Percentiles rank a stretch among this genome's conserved stretches.
Conservation (phyloP, 1,139 yeast species). For the Blastobotrys raffinosifermentans region DNA sequence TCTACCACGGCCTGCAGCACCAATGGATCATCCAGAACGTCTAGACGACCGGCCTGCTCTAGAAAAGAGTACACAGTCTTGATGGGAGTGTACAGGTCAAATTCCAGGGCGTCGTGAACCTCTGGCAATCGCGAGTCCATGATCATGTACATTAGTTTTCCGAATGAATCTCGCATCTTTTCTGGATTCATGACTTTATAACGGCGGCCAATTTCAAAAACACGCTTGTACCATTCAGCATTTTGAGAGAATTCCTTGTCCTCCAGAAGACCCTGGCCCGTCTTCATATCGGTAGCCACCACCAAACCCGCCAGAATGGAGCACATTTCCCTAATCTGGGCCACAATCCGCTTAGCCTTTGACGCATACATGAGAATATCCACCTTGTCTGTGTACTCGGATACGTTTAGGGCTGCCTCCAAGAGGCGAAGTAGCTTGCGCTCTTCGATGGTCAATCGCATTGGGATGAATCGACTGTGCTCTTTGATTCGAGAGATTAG, state of each 20-base stretch:
- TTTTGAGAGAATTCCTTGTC: constrained; percentile 59
- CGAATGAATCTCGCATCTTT: constrained; percentile 66
- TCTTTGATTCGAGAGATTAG: constrained; percentile 37
- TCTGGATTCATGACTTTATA: constrained; percentile 78
- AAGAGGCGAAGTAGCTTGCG: constrained; percentile 55
- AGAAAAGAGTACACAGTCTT: constrained; percentile 51
- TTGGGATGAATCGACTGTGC: constrained; percentile 53
- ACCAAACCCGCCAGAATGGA: constrained; percentile 68
- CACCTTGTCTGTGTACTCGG: constrained; percentile 69
- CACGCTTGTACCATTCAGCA: constrained; percentile 59
- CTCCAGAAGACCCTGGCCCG: constrained; percentile 55
- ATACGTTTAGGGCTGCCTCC: constrained; percentile 67
- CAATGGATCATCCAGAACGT: constrained; percentile 49
- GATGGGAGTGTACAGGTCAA: constrained; percentile 64
- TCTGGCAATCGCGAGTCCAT: constrained; percentile 74
- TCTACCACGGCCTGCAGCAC: constrained; percentile 59
- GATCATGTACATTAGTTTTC: constrained; percentile 70
- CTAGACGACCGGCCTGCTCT: constrained; percentile 33
- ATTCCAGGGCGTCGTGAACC: constrained; percentile 59
- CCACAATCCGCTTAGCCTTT: constrained; percentile 59
- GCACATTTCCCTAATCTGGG: constrained; percentile 65
- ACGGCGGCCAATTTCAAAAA: constrained; percentile 70
- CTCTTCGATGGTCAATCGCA: constrained; percentile 59
- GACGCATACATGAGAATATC: constrained; percentile 60
- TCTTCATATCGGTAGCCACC: constrained; percentile 63